These are phyloP conservation scores for Colletotrichum paranaense DNA, from an alignment of 2,329 filamentous ascomycete species.

Conservation along the genomic window DNA sequence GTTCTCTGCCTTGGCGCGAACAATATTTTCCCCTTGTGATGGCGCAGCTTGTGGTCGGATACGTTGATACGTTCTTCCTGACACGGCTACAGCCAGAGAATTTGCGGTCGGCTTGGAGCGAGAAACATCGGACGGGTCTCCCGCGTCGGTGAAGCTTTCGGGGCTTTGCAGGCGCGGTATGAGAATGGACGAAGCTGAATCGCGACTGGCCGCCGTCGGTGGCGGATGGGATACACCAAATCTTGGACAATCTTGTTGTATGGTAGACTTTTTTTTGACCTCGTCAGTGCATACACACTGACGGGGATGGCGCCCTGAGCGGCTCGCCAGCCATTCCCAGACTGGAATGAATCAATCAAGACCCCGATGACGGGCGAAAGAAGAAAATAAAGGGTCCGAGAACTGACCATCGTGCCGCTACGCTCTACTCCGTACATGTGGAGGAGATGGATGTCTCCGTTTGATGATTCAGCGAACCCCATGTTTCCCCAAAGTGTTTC, in stretches of 20 bases:
- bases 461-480: conserved; percentile 11
- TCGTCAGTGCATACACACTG: conserved; percentile 6
- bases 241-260: not conserved
- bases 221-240: not conserved
- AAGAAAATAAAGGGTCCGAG: not conserved
- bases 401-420: not conserved
- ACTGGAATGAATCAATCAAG: conserved; percentile 2
- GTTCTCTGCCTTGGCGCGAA: not conserved
- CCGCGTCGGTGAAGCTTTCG: not conserved
- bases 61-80: conserved; percentile 8
- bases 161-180: not conserved
- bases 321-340: conserved; percentile 15
- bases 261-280: not conserved
- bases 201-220: not conserved
- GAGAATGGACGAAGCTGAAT: not conserved
- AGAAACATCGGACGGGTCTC: conserved; percentile 7
- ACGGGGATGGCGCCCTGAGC: conserved; percentile 18
- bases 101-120: not conserved
- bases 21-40: not conserved
- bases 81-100: not conserved
- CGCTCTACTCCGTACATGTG: not conserved
- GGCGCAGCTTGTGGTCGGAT: not conserved
- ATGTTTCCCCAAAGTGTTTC: conserved; percentile 20
- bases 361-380: conserved; percentile 7
- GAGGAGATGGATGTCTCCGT: not conserved